Base-by-base conservation (phyloP, 345 rosid species). In the Viola odorata region DNA sequence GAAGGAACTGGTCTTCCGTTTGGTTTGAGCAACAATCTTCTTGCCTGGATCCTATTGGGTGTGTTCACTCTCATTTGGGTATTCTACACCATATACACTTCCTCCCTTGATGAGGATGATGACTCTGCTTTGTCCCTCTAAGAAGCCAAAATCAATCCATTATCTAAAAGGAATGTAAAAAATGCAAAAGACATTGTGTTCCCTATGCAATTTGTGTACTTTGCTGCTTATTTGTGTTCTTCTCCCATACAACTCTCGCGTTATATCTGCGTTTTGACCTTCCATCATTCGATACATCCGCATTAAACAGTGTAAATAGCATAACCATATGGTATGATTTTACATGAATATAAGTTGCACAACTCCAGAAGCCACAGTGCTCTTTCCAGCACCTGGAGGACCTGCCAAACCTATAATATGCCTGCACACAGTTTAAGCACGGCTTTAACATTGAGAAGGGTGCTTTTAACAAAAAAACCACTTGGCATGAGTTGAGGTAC, bases 361-460 rank as follows among this genome's bases (percentile, higher is more conserved):
- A 54, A 94, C 87, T 78, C 86, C 89, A 69, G 74, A 73, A 58
- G 91, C 96, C 72, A 94, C 7, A 56, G 96, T 90, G 70, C 86
- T 87, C 86, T 94, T 94, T 62, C 97, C 97, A 42, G 91, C 84
- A 72, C 97, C 97, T 66, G 99, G 99, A 60, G 97, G 91, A 65
- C 95, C 97, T 58, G 95, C 97, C 77, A 90, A 73, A 73, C 91
- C 91, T 15, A 94, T 81, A 69, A 94, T 76, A 66, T 79, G 71
- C 85, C 97, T 94, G 81, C 73, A 72, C 14, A 60, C 14, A 42
- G 45, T 51, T 42, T 58, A 70, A 53, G 55, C 13, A 58, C 3
- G 63, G 16, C 45, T 23, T 23, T 23, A 23, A 23, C 32, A 23
- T 23, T 23, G 32, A 10, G 55, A 49, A 8, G 12, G 51, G 1